A percentile compares a stretch with the other conserved stretches of the same genome.
Evolutionary conservation across 179 eudicot species (phyloP).

Genomic region (Nepenthes alata): DNA sequence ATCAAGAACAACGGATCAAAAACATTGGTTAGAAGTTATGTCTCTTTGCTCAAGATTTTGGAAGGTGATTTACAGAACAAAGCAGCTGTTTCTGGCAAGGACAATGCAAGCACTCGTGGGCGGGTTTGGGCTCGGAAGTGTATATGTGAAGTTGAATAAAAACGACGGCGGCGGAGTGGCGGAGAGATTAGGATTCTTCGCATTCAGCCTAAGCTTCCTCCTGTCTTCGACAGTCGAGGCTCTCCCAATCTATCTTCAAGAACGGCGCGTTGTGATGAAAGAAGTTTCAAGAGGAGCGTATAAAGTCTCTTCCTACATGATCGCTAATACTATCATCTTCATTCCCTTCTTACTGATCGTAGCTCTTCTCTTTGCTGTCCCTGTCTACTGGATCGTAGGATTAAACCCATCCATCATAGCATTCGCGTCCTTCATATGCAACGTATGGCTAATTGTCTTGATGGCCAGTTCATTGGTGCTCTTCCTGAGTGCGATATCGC

Average conservation of each 20-base stretch:
- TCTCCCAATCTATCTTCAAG: slow-evolving; percentile 86
- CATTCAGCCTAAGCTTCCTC: slow-evolving; percentile 81
- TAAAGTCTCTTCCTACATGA: slow-evolving; percentile 65
- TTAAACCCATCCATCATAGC: slow-evolving; percentile 57
- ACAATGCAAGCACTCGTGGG: slow-evolving; percentile 90
- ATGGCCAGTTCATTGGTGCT: slow-evolving; percentile 96
- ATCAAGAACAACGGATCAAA: slow-evolving; percentile 4
- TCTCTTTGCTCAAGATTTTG: slow-evolving; percentile 58
- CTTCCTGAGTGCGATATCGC: slow-evolving; percentile 67
- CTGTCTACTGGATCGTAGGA: slow-evolving; percentile 85
- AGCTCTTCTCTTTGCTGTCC: slow-evolving; percentile 57
- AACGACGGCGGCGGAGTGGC: slow-evolving; percentile 53
- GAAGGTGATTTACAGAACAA: slow-evolving; percentile 80
- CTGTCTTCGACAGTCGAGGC: slow-evolving; percentile 95
- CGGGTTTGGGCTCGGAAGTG: slow-evolving; percentile 78
- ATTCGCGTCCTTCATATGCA: slow-evolving; percentile 50
- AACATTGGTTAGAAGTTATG: slow-evolving; percentile 33
- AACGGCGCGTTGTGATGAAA: slow-evolving; percentile 76
- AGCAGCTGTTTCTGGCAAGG: slow-evolving; percentile 79
- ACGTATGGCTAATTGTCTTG: slow-evolving; percentile 69
- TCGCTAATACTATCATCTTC: slow-evolving; percentile 74
- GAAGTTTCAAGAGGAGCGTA: slow-evolving; percentile 77
- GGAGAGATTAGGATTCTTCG: slow-evolving; percentile 74
- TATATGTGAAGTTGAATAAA: slow-evolving; percentile 46
- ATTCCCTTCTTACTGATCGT: slow-evolving; percentile 67